Conservation (phyloP, 2,329 filamentous ascomycete genomes). For the Tolypocladium cylindrosporum region DNA sequence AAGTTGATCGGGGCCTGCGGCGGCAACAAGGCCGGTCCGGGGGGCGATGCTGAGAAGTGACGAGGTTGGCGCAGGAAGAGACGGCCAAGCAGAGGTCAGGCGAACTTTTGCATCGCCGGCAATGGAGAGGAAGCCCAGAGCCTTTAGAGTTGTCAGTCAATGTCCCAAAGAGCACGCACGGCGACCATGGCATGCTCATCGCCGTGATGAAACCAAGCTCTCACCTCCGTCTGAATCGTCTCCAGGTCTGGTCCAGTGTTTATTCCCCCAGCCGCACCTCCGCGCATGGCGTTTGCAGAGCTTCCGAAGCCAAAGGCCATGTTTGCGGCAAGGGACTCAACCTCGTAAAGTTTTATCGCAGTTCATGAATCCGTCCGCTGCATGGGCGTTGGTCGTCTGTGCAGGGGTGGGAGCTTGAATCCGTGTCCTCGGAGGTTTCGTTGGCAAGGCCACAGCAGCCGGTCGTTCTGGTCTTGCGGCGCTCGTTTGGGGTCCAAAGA, state of each 20-base stretch:
- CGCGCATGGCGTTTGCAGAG: constrained; percentile 32
- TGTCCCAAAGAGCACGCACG: constrained; percentile 2
- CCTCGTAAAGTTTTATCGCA: constrained; percentile 13
- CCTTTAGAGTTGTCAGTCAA: constrained; percentile 26
- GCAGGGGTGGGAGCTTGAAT: background rate
- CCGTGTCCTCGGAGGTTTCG: background rate
- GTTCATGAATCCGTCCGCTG: constrained; percentile 11
- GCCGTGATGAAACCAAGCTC: constrained; percentile 12
- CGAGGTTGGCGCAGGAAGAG: constrained; percentile 63
- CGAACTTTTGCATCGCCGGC: constrained; percentile 75
- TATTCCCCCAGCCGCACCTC: constrained; percentile 23
- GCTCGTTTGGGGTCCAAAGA: background rate
- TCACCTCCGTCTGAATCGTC: constrained; percentile 74
- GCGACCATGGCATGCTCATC: background rate
- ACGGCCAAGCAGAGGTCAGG: constrained; percentile 69
- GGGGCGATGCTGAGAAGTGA: constrained; percentile 80
- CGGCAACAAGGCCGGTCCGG: constrained; percentile 70
- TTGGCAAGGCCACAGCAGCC: background rate
- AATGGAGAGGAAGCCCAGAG: constrained; percentile 71
- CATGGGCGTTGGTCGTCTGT: background rate
- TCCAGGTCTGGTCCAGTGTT: constrained; percentile 55
- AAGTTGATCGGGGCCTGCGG: constrained; percentile 73
- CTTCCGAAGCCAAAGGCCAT: constrained; percentile 59
- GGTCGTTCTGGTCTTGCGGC: background rate
- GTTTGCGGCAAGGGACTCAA: constrained; percentile 26